Evolutionary conservation across 2,329 filamentous ascomycete genomes (phyloP).

Genomic region (Penicillium sp.): DNA sequence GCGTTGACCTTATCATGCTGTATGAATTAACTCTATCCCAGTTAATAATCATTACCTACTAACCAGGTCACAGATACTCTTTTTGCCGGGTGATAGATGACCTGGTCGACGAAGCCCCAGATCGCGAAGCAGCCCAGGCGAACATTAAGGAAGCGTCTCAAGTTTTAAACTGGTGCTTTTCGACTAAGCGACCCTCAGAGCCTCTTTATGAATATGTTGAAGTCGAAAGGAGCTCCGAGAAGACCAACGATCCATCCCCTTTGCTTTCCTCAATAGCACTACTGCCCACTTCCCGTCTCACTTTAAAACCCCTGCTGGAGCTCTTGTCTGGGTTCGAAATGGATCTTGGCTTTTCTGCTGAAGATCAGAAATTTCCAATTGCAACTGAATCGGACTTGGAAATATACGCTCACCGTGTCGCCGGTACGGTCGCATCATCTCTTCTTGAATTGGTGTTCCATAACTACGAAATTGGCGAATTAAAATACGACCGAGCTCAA

Average conservation of each 20-base stretch:
- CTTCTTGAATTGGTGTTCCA: slow-evolving; percentile 67
- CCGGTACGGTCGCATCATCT: slow-evolving; percentile 69
- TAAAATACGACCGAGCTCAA: slow-evolving; percentile 27
- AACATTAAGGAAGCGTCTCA: not conserved
- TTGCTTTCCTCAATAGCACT: not conserved
- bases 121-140: slow-evolving; percentile 18
- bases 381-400: slow-evolving; percentile 58
- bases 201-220: slow-evolving; percentile 65
- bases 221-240: slow-evolving; percentile 61
- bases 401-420: slow-evolving; percentile 65
- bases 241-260: slow-evolving; percentile 29
- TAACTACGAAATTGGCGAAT: slow-evolving; percentile 37
- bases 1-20: slow-evolving; percentile 67
- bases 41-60: not conserved
- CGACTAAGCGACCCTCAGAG: slow-evolving; percentile 54
- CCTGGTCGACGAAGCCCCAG: slow-evolving; percentile 64
- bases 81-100: slow-evolving; percentile 75
- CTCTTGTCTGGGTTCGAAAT: not conserved
- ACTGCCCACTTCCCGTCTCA: not conserved
- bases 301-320: not conserved
- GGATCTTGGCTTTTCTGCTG: slow-evolving; percentile 44
- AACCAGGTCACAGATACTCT: slow-evolving; percentile 39
- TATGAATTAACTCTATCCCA: slow-evolving; percentile 30
- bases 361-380: slow-evolving; percentile 54
- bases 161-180: slow-evolving; percentile 54